phyloP scores from a whole-genome alignment of 495 filamentous ascomycete species.

The Annulohypoxylon stygium region DNA sequence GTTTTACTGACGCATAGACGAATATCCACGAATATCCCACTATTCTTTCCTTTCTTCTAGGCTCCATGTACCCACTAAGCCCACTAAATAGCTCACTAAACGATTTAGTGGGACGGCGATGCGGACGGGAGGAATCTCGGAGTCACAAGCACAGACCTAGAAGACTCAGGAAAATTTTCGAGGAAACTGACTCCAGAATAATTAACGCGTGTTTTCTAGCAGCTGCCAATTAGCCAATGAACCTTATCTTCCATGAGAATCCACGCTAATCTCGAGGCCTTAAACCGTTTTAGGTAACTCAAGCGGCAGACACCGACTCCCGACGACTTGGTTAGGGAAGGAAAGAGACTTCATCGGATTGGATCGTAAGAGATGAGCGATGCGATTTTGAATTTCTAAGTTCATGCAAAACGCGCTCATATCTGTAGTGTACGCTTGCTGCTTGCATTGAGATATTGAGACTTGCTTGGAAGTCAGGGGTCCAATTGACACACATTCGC shows the following conservation, averaged over 20 bases:
- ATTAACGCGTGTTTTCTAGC: conserved; percentile 10
- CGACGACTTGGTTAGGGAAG: conserved; percentile 19
- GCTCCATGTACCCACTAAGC: conserved; percentile 7
- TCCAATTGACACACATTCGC: conserved; percentile 23
- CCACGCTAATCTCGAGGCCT: background rate
- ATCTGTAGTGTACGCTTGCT: conserved; percentile 9
- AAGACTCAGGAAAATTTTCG: conserved; percentile 41
- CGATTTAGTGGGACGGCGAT: conserved; percentile 13
- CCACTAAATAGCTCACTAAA: conserved; percentile 28
- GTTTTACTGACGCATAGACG: conserved; percentile 23
- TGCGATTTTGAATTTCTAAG: conserved; percentile 29
- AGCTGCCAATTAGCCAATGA: conserved; percentile 13
- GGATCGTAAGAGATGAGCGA: conserved; percentile 30
- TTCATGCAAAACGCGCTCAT: conserved; percentile 30
- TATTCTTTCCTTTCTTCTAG: conserved; percentile 11
- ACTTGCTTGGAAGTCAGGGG: background rate
- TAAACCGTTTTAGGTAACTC: conserved; percentile 34
- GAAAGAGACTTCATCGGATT: conserved; percentile 24
- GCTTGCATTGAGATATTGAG: conserved; percentile 29
- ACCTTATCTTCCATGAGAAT: conserved; percentile 5
- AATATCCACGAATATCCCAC: conserved; percentile 12
- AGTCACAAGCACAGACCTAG: background rate
- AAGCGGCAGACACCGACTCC: conserved; percentile 28
- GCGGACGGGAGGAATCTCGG: conserved; percentile 42
- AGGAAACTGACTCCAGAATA: conserved; percentile 20